Evolutionary conservation across 805 yeast species (phyloP).

Genomic region (Suhomyces xylopsoci): DNA sequence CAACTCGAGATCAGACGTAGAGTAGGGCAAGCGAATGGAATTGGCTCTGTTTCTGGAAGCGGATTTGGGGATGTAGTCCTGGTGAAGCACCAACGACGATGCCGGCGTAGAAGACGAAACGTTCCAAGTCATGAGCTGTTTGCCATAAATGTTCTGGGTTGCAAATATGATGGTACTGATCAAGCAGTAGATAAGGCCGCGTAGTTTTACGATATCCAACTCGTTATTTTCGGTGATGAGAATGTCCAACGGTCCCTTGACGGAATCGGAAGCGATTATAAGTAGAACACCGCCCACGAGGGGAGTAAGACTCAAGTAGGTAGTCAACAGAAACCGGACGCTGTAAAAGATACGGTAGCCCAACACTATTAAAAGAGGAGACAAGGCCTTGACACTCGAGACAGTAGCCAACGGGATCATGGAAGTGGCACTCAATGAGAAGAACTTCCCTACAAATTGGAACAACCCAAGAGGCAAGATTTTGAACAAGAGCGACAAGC

Average conservation of each 20-base stretch:
- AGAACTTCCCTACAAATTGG: conserved; percentile 63
- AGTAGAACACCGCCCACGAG: conserved; percentile 52
- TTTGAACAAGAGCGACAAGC: conserved; percentile 36
- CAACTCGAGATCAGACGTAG: conserved; percentile 30
- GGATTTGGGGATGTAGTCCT: conserved; percentile 4
- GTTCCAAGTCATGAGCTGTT: conserved; percentile 66
- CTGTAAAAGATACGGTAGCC: conserved; percentile 52
- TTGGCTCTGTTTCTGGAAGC: conserved; percentile 17
- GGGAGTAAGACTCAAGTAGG: conserved; percentile 52
- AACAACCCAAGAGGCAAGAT: conserved; percentile 63
- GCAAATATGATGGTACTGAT: conserved; percentile 74
- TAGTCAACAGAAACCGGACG: conserved; percentile 48
- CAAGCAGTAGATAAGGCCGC: conserved; percentile 69
- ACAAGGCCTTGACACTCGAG: conserved; percentile 64
- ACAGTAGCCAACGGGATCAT: conserved; percentile 66
- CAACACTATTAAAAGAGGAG: conserved; percentile 58
- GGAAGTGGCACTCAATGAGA: conserved; percentile 62
- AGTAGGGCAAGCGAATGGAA: conserved; percentile 27
- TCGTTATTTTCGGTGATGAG: conserved; percentile 10
- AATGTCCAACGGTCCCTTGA: conserved; percentile 5
- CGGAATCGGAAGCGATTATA: conserved; percentile 38
- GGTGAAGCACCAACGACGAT: conserved; percentile 26
- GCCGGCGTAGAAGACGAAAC: conserved; percentile 18
- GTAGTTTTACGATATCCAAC: conserved; percentile 33
- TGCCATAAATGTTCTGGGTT: conserved; percentile 82